Evolutionary conservation across 768 basidiomycete genomes (phyloP).

Genomic region (Melanogaster broomeanus): DNA sequence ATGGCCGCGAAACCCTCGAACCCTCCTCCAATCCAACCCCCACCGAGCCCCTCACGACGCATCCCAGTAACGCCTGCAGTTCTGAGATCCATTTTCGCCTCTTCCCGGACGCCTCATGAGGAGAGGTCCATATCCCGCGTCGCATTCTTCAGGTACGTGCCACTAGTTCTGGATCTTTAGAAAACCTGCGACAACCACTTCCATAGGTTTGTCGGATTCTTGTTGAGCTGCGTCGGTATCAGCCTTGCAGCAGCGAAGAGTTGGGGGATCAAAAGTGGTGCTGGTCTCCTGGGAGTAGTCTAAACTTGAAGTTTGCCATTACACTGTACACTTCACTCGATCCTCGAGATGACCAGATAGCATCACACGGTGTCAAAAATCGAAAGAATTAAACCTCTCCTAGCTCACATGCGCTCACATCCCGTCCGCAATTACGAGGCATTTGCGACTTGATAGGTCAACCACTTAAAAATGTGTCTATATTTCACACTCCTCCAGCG

Average conservation of each 20-base stretch:
- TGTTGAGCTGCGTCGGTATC: constrained; percentile 80
- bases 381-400: too few relatives aligned
- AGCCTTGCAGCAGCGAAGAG: constrained; percentile 73
- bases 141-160: constrained; percentile 77
- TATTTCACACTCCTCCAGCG: constrained; percentile 19
- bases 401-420: too few relatives aligned
- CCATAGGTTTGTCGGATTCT: constrained; percentile 74
- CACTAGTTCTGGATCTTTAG: neutral
- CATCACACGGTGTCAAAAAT: neutral
- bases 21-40: constrained; percentile 36
- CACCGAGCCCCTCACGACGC: constrained; percentile 51
- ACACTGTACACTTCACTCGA: neutral
- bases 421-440: neutral
- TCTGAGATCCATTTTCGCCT: constrained; percentile 82
- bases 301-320: constrained; percentile 25
- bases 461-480: neutral
- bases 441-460: neutral
- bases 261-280: constrained; percentile 63
- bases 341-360: neutral
- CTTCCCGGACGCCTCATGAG: constrained; percentile 77
- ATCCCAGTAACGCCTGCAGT: constrained; percentile 86
- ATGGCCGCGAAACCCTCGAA: constrained; percentile 38
- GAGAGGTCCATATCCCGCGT: constrained; percentile 83
- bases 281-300: constrained; percentile 70
- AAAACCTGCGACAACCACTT: neutral